Conservation (phyloP, 2,329 filamentous ascomycete genomes). For the Sarocladium kiliense region DNA sequence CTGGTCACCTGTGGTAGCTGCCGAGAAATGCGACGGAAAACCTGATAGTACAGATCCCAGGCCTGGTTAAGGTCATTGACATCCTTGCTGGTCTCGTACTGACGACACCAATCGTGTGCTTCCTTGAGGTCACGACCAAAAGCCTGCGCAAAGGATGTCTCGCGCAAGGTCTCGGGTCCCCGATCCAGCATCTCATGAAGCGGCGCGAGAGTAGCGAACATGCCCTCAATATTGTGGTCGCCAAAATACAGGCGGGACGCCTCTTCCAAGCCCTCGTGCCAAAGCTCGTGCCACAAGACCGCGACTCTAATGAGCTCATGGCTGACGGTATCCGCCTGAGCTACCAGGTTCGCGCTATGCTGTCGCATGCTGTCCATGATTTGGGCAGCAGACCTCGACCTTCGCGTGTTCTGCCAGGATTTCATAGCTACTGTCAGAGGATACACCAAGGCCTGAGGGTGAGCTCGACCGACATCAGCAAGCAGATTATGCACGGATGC, state of each 20-base stretch:
- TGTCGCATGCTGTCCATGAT: constrained; percentile 99
- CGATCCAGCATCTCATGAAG: constrained; percentile 87
- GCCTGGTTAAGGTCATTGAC: constrained; percentile 94
- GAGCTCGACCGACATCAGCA: constrained; percentile 85
- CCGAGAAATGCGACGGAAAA: constrained; percentile 90
- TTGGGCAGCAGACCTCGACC: constrained; percentile 80
- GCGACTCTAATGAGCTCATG: constrained; percentile 96
- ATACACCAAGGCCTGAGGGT: constrained; percentile 95
- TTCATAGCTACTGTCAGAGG: constrained; percentile 98
- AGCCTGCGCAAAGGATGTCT: constrained; percentile 95
- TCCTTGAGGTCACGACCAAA: constrained; percentile 95
- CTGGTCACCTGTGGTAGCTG: constrained; percentile 90
- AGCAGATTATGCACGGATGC: constrained; percentile 88
- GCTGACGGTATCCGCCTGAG: constrained; percentile 92
- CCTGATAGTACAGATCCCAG: constrained; percentile 98
- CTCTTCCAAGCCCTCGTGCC: constrained; percentile 97
- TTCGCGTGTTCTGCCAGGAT: constrained; percentile 72
- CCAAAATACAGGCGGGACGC: constrained; percentile 95
- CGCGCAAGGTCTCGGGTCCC: constrained; percentile 86
- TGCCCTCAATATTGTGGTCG: constrained; percentile 94
- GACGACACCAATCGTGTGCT: constrained; percentile 91
- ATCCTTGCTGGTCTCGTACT: constrained; percentile 84
- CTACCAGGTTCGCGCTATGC: constrained; percentile 86
- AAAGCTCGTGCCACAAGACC: constrained; percentile 97
- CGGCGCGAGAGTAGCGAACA: constrained; percentile 87